Conservation (phyloP, 2,329 filamentous ascomycete species). For the Pseudogymnoascus sp. region DNA sequence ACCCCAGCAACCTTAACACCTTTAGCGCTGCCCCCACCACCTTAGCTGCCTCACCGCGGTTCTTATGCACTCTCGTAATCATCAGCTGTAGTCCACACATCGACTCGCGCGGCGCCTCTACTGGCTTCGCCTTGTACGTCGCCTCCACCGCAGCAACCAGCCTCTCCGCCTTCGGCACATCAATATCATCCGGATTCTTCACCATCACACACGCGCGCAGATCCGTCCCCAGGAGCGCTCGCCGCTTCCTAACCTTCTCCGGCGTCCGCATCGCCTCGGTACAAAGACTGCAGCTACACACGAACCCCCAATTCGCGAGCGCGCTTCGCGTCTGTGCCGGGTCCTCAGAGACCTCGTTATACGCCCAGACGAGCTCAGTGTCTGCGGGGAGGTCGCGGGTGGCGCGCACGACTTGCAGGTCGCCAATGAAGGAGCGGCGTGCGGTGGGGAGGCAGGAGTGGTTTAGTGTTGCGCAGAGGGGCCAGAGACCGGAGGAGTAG, state of each 20-base stretch:
- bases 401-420: slow-evolving; percentile 47
- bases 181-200: not conserved
- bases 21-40: not conserved
- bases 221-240: not conserved
- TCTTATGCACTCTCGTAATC: not conserved
- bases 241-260: not conserved
- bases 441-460: slow-evolving; percentile 45
- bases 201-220: not conserved
- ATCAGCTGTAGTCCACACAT: not conserved
- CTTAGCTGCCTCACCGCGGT: not conserved
- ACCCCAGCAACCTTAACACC: not conserved
- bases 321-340: slow-evolving; percentile 21
- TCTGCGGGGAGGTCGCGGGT: slow-evolving; percentile 35
- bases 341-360: slow-evolving; percentile 22
- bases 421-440: slow-evolving; percentile 44
- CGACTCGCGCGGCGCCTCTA: not conserved
- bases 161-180: not conserved
- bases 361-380: slow-evolving; percentile 37
- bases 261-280: not conserved
- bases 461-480: slow-evolving; percentile 43
- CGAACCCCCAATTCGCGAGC: slow-evolving; percentile 36
- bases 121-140: not conserved
- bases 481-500: slow-evolving; percentile 40
- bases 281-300: slow-evolving; percentile 32
- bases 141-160: not conserved